phyloP scores from a whole-genome alignment of 2,329 filamentous ascomycete species.

The Pseudogymnoascus sp. region DNA sequence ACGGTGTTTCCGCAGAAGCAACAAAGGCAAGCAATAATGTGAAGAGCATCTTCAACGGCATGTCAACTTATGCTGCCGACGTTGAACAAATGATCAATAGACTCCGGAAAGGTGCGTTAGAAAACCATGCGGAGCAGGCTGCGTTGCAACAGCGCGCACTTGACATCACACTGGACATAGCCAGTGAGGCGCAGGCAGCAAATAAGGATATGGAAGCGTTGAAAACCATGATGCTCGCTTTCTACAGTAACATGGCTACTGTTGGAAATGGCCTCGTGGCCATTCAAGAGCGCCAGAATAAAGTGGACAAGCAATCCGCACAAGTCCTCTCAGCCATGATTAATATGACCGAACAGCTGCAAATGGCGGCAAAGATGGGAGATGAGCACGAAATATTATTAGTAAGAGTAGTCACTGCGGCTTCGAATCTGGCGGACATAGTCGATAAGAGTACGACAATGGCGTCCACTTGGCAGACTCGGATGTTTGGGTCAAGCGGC shows the following conservation, averaged over 20 bases:
- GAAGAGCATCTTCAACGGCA: background rate
- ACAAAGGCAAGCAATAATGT: constrained; percentile 2
- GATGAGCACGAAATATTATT: constrained; percentile 2
- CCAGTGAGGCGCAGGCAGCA: background rate
- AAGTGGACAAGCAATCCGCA: background rate
- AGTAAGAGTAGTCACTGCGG: background rate
- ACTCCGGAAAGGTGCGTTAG: background rate
- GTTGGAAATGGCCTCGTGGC: background rate
- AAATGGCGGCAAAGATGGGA: background rate
- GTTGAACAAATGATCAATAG: background rate
- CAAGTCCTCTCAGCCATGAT: background rate
- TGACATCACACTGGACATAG: background rate
- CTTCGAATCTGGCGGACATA: background rate
- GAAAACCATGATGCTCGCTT: background rate
- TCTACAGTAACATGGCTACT: background rate
- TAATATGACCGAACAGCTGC: constrained; percentile 2
- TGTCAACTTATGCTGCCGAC: background rate
- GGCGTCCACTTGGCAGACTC: background rate
- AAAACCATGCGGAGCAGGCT: constrained; percentile 6
- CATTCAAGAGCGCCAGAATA: constrained; percentile 6
- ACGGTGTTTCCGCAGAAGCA: background rate
- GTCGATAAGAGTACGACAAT: background rate
- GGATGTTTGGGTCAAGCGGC: background rate
- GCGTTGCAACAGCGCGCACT: background rate
- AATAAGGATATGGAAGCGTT: constrained; percentile 2